Evolutionary conservation across 2,329 filamentous ascomycete genomes (phyloP), one percentile per base, ranked within the genome.

Genomic region (Aspergillus fumigatus): DNA sequence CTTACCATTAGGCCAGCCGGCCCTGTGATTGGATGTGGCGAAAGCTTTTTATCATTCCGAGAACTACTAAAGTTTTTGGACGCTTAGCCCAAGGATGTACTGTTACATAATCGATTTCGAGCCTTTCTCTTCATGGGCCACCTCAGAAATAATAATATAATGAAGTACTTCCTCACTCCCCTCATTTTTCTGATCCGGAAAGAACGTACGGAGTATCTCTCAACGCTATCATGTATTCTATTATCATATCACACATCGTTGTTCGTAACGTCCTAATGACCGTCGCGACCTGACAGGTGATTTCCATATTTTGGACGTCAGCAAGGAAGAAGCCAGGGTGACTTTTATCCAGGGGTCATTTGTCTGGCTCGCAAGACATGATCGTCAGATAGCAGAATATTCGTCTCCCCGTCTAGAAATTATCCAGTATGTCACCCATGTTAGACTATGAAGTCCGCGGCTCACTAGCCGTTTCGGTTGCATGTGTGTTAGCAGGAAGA

Each of bases 1-100:
- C 72, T 70, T 77, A 76, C 67, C 75, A 78, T 77, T 77, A 75
- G 77, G 75, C 75, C 77, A 77, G 71, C 74, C 75, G 72, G 69
- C 75, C 75, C 3, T 23, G 10, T 47, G 43, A 47, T 47, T 47
- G 43, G 43, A 25, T 25, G 43, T 14, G 4, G 10, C 9, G 6
- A 7, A 47, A 26, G 26, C 32, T 14, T 35, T 1, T 4, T 35
- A 6, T 6, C 4, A 35, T 35, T 5, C 11, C 3, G 4, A 14
- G 14, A 14, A 17, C 11, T 5, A 6, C 14, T n/a, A n/a, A n/a
- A n/a, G n/a, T n/a, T n/a, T n/a, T n/a, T n/a, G n/a, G n/a, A n/a
- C n/a, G n/a, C n/a, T n/a, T n/a, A n/a, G n/a, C n/a, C n/a, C n/a
- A n/a, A n/a, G 29, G 11, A 35, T 4, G 11, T 35, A 35, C n/a